Evolutionary conservation across 352 stramenopile species (phyloP).

Genomic region (Globisporangium iwayamae): DNA sequence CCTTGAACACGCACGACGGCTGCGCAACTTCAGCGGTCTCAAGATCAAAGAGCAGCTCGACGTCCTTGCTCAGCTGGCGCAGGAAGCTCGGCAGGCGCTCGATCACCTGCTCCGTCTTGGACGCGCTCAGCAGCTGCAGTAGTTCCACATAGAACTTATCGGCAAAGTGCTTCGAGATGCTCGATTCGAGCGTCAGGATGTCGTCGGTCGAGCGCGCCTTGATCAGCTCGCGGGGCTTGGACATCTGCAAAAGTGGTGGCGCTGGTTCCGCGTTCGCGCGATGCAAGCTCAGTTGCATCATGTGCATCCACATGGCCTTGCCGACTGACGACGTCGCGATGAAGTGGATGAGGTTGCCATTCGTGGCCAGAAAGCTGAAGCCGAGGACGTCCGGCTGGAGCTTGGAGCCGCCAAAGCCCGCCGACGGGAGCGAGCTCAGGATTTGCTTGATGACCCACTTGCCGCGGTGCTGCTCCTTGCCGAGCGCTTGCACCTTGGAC

Average conservation of each 20-base stretch:
- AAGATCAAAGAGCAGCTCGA: constrained; percentile 81
- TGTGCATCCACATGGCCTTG: constrained; percentile 82
- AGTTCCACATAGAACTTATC: constrained; percentile 72
- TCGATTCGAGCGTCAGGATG: constrained; percentile 49
- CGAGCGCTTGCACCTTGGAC: constrained; percentile 81
- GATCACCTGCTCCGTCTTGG: constrained; percentile 38
- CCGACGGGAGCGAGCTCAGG: constrained; percentile 68
- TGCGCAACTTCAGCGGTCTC: constrained; percentile 70
- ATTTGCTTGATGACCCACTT: constrained; percentile 84
- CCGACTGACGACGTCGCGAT: constrained; percentile 71
- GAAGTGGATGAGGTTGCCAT: constrained; percentile 83
- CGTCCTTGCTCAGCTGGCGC: constrained; percentile 82
- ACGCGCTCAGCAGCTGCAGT: constrained; percentile 42
- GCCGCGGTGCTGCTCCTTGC: constrained; percentile 72
- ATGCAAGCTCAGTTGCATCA: constrained; percentile 70
- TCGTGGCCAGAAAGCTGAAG: constrained; percentile 82
- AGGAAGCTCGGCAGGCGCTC: constrained; percentile 64
- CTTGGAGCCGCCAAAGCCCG: constrained; percentile 77
- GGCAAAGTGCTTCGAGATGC: constrained; percentile 63
- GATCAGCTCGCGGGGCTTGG: constrained; percentile 28
- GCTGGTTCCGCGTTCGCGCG: constrained; percentile 36
- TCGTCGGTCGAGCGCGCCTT: constrained; percentile 43
- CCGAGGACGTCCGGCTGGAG: constrained; percentile 71
- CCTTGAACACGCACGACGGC: constrained; percentile 84
- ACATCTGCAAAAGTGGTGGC: constrained; percentile 33